These are phyloP conservation scores for Fagopyrum homotropicum DNA, from an alignment of 148 eudicot genomes.

Conservation along the genomic window DNA sequence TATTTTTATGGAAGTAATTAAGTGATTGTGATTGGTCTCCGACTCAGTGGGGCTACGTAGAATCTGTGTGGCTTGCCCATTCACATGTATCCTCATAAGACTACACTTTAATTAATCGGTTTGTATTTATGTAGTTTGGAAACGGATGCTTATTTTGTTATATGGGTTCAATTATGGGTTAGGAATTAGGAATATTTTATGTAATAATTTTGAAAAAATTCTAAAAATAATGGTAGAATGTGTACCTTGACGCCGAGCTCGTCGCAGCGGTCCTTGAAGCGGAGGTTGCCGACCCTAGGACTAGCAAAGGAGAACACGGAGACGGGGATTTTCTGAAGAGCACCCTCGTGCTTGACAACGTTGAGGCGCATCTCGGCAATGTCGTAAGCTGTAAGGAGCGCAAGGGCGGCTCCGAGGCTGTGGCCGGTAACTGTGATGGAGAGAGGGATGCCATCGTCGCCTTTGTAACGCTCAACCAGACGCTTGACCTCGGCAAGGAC, in stretches of 20 bases:
- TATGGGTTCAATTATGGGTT: too few relatives aligned
- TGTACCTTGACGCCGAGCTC: constrained; percentile 29
- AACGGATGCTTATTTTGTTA: too few relatives aligned
- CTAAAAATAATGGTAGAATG: too few relatives aligned
- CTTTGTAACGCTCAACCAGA: constrained; percentile 38
- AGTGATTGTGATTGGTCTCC: too few relatives aligned
- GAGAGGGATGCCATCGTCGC: constrained; percentile 28
- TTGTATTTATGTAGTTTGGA: too few relatives aligned
- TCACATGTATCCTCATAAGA: too few relatives aligned
- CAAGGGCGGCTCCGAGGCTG: constrained; percentile 79
- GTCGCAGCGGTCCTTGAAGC: constrained; percentile 42
- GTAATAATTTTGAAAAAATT: too few relatives aligned
- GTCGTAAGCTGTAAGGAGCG: constrained; percentile 68
- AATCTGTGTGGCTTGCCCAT: too few relatives aligned
- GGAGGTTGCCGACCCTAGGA: constrained; percentile 76
- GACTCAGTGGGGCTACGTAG: too few relatives aligned
- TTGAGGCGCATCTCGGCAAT: constrained; percentile 71
- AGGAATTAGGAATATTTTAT: too few relatives aligned
- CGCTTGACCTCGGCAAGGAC: constrained; percentile 59
- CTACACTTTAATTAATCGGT: too few relatives aligned
- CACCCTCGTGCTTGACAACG: constrained; percentile 12
- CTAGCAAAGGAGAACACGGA: constrained; percentile 71
- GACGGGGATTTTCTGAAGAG: constrained; percentile 30
- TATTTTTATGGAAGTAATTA: too few relatives aligned
- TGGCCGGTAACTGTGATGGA: constrained; percentile 89